Conservation (phyloP, 768 basidiomycete species). For the Phylloporus rhodoxanthus region DNA sequence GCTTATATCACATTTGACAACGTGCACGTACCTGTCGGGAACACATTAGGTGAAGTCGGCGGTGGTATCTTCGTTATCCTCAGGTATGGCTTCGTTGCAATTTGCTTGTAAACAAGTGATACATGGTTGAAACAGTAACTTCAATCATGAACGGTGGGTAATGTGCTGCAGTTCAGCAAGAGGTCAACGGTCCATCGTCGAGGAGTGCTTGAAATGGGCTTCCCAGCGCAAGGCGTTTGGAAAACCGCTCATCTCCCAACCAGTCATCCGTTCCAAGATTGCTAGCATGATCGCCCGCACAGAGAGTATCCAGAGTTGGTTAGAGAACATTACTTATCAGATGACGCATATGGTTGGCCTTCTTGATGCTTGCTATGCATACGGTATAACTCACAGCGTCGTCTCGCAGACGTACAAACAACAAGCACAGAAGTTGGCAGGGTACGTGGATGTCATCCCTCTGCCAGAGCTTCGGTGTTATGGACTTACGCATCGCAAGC, state of each 20-base stretch:
- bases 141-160: slow-evolving; percentile 94
- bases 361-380: neutral
- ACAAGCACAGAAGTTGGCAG: slow-evolving; percentile 67
- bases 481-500: slow-evolving; percentile 25
- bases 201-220: slow-evolving; percentile 90
- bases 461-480: neutral
- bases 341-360: slow-evolving; percentile 71
- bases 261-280: slow-evolving; percentile 84
- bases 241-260: slow-evolving; percentile 74
- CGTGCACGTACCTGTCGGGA: slow-evolving; percentile 80
- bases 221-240: slow-evolving; percentile 89
- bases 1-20: slow-evolving; percentile 78
- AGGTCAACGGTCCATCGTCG: slow-evolving; percentile 60
- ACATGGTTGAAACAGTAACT: slow-evolving; percentile 51
- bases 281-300: slow-evolving; percentile 84
- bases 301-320: slow-evolving; percentile 79
- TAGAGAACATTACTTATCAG: slow-evolving; percentile 82
- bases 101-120: neutral
- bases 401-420: slow-evolving; percentile 55
- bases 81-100: slow-evolving; percentile 31
- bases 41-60: slow-evolving; percentile 65
- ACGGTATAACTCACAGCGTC: slow-evolving; percentile 1
- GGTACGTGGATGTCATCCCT: slow-evolving; percentile 36
- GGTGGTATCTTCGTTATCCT: slow-evolving; percentile 59
- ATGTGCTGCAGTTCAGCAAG: slow-evolving; percentile 78